Evolutionary conservation across 2,329 filamentous ascomycete species (phyloP).

Genomic region (Trichophyton schoenleinii): DNA sequence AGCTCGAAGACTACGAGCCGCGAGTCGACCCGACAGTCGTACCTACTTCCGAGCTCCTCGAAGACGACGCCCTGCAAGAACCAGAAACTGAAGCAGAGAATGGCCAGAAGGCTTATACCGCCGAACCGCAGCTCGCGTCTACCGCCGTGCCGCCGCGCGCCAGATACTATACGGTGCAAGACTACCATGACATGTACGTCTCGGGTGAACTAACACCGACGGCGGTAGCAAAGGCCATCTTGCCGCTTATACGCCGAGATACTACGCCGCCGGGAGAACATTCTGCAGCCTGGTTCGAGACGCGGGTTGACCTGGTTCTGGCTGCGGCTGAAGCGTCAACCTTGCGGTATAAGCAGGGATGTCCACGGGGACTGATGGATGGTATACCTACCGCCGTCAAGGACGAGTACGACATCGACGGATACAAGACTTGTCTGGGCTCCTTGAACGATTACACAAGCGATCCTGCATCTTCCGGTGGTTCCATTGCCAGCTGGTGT

Average conservation of each 20-base stretch:
- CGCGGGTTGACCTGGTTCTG: constrained; percentile 48
- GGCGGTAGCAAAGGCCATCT: constrained; percentile 55
- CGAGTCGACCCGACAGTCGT: constrained; percentile 48
- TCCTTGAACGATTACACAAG: constrained; percentile 43
- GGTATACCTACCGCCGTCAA: constrained; percentile 68
- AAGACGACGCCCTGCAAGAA: background rate
- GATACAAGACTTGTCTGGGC: constrained; percentile 51
- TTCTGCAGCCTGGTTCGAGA: constrained; percentile 58
- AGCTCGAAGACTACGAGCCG: constrained; percentile 42
- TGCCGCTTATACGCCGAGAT: constrained; percentile 56
- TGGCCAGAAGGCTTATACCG: background rate
- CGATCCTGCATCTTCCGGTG: constrained; percentile 20
- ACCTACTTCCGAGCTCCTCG: constrained; percentile 22
- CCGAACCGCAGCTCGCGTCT: constrained; percentile 14
- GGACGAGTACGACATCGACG: constrained; percentile 56
- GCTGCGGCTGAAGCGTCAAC: constrained; percentile 61
- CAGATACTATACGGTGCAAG: constrained; percentile 54
- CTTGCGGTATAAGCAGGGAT: constrained; percentile 52
- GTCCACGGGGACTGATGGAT: constrained; percentile 54
- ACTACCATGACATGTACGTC: constrained; percentile 65
- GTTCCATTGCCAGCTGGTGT: constrained; percentile 48
- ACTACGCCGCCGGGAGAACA: constrained; percentile 45
- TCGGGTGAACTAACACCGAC: constrained; percentile 57
- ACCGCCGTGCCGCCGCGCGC: constrained; percentile 18
- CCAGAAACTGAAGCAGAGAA: constrained; percentile 10